phyloP scores from a whole-genome alignment of 2,329 filamentous ascomycete species.

The Alternaria solani region DNA sequence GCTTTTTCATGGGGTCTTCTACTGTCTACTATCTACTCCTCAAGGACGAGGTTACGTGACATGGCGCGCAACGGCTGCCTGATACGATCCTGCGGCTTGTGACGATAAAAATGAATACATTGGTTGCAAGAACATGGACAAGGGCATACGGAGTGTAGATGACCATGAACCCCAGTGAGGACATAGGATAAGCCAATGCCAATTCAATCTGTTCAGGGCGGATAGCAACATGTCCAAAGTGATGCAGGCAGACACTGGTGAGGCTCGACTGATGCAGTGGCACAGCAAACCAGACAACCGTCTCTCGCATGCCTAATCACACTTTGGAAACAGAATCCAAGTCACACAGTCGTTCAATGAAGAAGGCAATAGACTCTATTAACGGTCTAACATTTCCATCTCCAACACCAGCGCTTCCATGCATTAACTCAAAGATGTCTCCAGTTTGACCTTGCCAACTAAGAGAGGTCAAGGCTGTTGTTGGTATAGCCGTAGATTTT shows the following conservation, averaged over 20 bases:
- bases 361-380: slow-evolving; percentile 1
- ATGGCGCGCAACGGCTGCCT: slow-evolving; percentile 39
- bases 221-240: not conserved
- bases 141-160: slow-evolving; percentile 1
- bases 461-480: slow-evolving; percentile 4
- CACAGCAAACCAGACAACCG: not conserved
- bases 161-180: not conserved
- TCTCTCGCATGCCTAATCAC: not conserved
- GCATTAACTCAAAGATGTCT: slow-evolving; percentile 19
- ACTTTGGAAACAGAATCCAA: not conserved
- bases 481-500: slow-evolving; percentile 24
- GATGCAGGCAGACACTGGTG: not conserved
- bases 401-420: slow-evolving; percentile 24
- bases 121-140: slow-evolving; percentile 44
- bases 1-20: slow-evolving; percentile 47
- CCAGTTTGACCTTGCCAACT: not conserved
- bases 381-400: slow-evolving; percentile 1
- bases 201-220: not conserved
- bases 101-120: slow-evolving; percentile 53
- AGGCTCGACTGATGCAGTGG: not conserved
- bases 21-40: slow-evolving; percentile 28
- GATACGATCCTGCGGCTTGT: slow-evolving; percentile 44
- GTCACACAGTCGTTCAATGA: not conserved
- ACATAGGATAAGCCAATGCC: slow-evolving; percentile 9
- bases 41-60: slow-evolving; percentile 36